Conservation (phyloP, 2,329 filamentous ascomycete genomes). For the Claviceps fusiformis region DNA sequence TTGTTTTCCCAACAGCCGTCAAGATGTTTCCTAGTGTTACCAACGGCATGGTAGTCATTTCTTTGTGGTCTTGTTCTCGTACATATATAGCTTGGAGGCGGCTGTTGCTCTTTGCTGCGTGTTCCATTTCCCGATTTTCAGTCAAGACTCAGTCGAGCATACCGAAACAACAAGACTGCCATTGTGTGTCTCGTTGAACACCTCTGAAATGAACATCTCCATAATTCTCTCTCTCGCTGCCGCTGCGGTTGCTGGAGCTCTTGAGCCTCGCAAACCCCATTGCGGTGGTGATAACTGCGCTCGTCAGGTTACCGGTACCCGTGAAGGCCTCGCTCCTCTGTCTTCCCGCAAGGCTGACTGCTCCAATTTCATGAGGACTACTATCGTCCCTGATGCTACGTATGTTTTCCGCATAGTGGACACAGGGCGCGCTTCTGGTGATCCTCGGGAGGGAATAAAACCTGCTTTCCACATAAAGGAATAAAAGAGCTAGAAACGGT, state of each 20-base stretch:
- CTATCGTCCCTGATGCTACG: constrained; percentile 26
- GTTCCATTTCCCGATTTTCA: not conserved
- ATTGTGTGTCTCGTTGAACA: not conserved
- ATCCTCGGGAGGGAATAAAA: not conserved
- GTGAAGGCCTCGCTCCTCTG: constrained; percentile 20
- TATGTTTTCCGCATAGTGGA: constrained; percentile 16
- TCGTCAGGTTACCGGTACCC: constrained; percentile 30
- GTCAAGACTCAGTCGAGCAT: not conserved
- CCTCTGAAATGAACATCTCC: constrained; percentile 25
- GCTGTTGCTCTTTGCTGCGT: not conserved
- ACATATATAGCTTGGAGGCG: not conserved
- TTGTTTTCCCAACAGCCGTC: not conserved
- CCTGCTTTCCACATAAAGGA: not conserved
- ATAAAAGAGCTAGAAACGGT: not conserved
- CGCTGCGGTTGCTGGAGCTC: constrained; percentile 21
- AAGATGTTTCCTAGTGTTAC: not conserved
- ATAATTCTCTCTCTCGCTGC: constrained; percentile 24
- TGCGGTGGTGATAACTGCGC: constrained; percentile 31
- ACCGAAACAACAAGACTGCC: not conserved
- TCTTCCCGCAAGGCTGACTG: constrained; percentile 25
- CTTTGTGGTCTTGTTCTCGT: not conserved
- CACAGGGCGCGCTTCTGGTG: not conserved
- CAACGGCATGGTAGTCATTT: not conserved
- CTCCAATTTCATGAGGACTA: constrained; percentile 25
- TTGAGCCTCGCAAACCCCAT: constrained; percentile 23